Evolutionary conservation across 345 rosid genomes (phyloP).

Genomic region (Eucalyptus regnans): DNA sequence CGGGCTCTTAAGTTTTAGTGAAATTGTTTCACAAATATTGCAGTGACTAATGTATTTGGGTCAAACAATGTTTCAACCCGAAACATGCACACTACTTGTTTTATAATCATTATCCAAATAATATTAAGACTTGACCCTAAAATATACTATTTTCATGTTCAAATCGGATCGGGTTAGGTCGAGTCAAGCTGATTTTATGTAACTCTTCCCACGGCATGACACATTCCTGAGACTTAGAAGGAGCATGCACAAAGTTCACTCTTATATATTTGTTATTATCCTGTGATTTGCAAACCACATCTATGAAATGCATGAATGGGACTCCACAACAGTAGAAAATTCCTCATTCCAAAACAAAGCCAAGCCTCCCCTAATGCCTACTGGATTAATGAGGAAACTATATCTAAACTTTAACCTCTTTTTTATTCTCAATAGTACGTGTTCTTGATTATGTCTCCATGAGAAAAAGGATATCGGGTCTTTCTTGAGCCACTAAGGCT

Average conservation of each 20-base stretch:
- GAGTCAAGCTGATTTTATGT: not conserved
- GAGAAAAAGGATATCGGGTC: fast-evolving
- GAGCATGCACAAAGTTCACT: not conserved
- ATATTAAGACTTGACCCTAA: no score
- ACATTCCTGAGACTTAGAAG: fast-evolving
- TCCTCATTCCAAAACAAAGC: not conserved
- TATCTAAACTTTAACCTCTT: not conserved
- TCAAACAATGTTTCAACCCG: no score
- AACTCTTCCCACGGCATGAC: not conserved
- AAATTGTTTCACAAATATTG: no score
- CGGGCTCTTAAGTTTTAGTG: no score
- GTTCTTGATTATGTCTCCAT: not conserved
- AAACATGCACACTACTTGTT: no score
- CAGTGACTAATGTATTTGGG: no score
- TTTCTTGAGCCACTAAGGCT: not conserved
- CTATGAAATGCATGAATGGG: not conserved
- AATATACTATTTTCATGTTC: no score
- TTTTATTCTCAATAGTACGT: not conserved
- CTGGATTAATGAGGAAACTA: not conserved
- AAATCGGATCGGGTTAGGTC: fast-evolving
- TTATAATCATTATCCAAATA: no score
- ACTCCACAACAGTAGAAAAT: not conserved
- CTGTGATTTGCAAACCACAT: not conserved
- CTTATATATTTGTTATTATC: not conserved
- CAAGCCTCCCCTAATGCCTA: fast-evolving